Conservation (phyloP, 495 filamentous ascomycete species). For the Arthonia radiata region DNA sequence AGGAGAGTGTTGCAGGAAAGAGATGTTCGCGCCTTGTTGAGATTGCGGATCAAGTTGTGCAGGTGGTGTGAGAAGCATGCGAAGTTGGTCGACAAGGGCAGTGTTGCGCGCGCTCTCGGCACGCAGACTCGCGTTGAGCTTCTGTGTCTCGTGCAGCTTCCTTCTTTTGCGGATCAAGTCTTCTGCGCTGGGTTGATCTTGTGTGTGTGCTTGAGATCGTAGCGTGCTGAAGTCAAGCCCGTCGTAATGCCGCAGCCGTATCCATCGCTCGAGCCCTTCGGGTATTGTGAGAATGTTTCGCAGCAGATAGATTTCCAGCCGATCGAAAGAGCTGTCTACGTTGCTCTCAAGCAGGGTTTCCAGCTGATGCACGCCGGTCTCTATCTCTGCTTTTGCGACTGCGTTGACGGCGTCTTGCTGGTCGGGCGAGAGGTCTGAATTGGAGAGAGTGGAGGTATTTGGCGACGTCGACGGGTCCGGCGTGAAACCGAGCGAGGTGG, state of each 20-base stretch:
- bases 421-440: constrained; percentile 17
- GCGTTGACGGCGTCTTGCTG: constrained; percentile 18
- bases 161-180: constrained; percentile 38
- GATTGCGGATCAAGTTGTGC: constrained; percentile 3
- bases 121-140: constrained; percentile 47
- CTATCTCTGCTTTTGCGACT: constrained; percentile 49
- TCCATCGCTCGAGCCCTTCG: constrained; percentile 45
- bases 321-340: constrained; percentile 57
- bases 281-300: constrained; percentile 68
- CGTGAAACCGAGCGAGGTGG: constrained; percentile 50
- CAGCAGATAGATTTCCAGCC: constrained; percentile 60
- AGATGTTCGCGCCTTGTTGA: constrained; percentile 13
- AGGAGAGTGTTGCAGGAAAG: constrained; percentile 28
- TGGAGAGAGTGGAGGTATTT: no score
- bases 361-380: constrained; percentile 72
- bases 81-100: constrained; percentile 38
- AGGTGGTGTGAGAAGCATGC: constrained; percentile 19
- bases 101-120: constrained; percentile 58
- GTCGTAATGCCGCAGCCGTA: constrained; percentile 69
- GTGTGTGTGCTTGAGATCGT: constrained; percentile 3
- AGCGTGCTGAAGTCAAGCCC: constrained; percentile 16
- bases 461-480: constrained; percentile 10
- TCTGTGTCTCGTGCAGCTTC: constrained; percentile 56
- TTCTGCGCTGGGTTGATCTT: constrained; percentile 9
- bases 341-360: constrained; percentile 78